These are phyloP conservation scores for Picochlorum sp. DNA, from an alignment of 139 green algal species.

Conservation along the genomic window DNA sequence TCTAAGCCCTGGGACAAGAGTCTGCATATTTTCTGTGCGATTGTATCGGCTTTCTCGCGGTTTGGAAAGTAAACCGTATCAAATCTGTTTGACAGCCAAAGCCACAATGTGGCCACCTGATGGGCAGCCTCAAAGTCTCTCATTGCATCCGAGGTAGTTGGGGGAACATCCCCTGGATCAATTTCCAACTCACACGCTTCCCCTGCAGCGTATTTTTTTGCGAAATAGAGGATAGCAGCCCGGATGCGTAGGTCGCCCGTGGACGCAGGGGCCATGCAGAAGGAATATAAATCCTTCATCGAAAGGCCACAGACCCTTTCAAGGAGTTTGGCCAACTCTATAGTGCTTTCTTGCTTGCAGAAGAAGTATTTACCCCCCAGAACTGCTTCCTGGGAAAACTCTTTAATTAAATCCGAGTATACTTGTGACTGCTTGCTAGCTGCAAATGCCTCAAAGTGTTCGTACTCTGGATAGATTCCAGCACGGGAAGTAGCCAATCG, in stretches of 20 bases:
- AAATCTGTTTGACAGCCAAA: constrained; percentile 38
- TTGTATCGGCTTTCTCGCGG: constrained; percentile 6
- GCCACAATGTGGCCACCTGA: constrained; percentile 29
- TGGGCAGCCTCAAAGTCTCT: constrained; percentile 32
- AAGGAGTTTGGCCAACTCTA: constrained; percentile 26
- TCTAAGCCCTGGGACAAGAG: constrained; percentile 4
- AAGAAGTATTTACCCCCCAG: constrained; percentile 49
- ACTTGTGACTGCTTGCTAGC: constrained; percentile 6
- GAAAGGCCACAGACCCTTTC: constrained; percentile 22
- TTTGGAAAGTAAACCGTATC: constrained; percentile 11
- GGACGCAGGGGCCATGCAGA: constrained; percentile 36
- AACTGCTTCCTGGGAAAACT: constrained; percentile 23
- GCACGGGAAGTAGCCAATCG: constrained; percentile 15
- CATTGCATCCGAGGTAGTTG: constrained; percentile 28
- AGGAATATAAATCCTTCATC: constrained; percentile 35
- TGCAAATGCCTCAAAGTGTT: constrained; percentile 60
- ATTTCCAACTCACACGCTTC: constrained; percentile 12
- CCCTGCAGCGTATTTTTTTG: constrained; percentile 24
- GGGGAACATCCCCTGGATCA: constrained; percentile 6
- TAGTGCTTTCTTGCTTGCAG: constrained; percentile 36
- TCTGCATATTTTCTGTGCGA: not conserved
- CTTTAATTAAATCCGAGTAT: constrained; percentile 16
- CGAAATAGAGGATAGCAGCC: constrained; percentile 34
- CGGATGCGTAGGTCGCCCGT: constrained; percentile 16
- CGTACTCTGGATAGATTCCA: constrained; percentile 53